A percentile compares a stretch with the other conserved stretches of the same genome.
Evolutionary conservation across 2,329 filamentous ascomycete genomes (phyloP).

Genomic region (Cytospora paraplurivora): DNA sequence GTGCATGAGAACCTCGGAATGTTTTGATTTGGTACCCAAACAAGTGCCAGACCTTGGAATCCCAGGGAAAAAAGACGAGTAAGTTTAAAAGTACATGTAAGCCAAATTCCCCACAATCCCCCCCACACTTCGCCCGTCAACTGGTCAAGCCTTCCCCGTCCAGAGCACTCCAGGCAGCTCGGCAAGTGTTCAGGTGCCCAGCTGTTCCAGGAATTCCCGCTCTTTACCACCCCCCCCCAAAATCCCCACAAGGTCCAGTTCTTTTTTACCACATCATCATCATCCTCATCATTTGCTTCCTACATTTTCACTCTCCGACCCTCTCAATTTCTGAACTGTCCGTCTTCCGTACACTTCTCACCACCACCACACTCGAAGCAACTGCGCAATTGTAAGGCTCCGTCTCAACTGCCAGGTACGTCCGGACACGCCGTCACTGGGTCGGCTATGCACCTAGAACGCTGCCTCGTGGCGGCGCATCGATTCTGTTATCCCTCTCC

Average conservation of each 20-base stretch:
- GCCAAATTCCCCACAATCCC: not conserved
- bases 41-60: not conserved
- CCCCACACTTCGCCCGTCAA: not conserved
- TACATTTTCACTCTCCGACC: not conserved
- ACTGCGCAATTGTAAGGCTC: not conserved
- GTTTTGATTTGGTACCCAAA: not conserved
- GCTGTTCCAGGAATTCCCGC: not conserved
- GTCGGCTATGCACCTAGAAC: not conserved
- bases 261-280: constrained; percentile 3
- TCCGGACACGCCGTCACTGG: not conserved
- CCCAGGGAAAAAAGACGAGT: not conserved
- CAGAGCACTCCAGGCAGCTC: no score
- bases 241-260: constrained; percentile 2
- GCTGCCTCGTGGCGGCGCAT: not conserved
- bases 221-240: not conserved
- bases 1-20: not conserved
- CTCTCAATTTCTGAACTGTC: not conserved
- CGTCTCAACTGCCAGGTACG: not conserved
- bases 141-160: not conserved
- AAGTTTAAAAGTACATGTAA: not conserved
- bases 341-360: not conserved
- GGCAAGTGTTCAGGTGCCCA: no score
- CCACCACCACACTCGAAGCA: not conserved
- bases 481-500: not conserved
- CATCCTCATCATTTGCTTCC: not conserved